Conservation (phyloP, 1,139 yeast genomes). For the Pichia sp. region DNA sequence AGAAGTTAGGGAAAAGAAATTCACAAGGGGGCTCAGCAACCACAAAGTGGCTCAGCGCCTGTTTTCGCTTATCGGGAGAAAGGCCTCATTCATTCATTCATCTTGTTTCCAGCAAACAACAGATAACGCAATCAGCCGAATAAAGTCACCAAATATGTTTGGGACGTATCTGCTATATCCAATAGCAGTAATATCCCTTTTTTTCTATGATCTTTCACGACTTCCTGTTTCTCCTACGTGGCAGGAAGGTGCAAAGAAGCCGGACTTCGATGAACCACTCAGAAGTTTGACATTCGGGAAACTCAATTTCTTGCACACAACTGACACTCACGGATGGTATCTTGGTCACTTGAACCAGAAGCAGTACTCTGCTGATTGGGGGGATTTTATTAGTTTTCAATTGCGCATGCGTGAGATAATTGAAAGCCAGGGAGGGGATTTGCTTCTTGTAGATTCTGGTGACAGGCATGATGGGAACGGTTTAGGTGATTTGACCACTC, state of each 20-base stretch:
- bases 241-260: slow-evolving; percentile 22
- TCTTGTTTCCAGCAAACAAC: no score
- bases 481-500: slow-evolving; percentile 57
- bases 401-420: slow-evolving; percentile 44
- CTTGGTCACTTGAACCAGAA: slow-evolving; percentile 78
- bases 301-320: slow-evolving; percentile 80
- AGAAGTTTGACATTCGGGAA: slow-evolving; percentile 59
- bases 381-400: slow-evolving; percentile 74
- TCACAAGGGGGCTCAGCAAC: no score
- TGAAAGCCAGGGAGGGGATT: slow-evolving; percentile 42
- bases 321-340: slow-evolving; percentile 96
- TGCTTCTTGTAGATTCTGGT: slow-evolving; percentile 78
- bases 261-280: slow-evolving; percentile 26
- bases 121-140: no score
- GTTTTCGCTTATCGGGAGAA: no score
- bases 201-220: not conserved
- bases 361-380: slow-evolving; percentile 83
- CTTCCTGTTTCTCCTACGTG: no score
- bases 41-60: no score
- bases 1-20: no score
- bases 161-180: not conserved
- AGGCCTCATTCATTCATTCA: no score
- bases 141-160: not conserved
- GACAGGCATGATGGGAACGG: slow-evolving; percentile 97
- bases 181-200: not conserved